Conservation (phyloP, 306 rosid species). For the Purshia tridentata region DNA sequence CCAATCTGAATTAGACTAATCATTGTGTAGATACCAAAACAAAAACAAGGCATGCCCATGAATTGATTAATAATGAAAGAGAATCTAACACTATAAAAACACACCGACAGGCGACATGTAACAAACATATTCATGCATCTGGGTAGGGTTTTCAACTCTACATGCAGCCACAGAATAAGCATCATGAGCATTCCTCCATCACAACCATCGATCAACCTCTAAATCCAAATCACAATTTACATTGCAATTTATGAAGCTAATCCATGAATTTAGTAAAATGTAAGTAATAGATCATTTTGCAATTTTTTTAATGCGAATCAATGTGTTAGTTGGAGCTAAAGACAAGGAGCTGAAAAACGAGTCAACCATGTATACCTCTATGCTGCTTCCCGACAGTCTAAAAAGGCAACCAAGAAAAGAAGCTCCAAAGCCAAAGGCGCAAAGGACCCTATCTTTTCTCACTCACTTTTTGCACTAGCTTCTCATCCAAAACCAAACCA, state of each 20-base stretch:
- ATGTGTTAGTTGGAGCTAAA: background rate
- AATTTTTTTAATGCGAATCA: background rate
- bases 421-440: constrained; percentile 11
- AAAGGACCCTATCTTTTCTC: background rate
- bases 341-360: background rate
- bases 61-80: constrained; percentile 4
- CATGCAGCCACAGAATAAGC: background rate
- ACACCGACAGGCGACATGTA: background rate
- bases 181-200: background rate
- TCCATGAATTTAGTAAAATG: background rate
- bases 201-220: background rate
- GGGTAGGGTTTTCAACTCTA: background rate
- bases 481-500: constrained; percentile 33
- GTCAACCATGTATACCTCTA: constrained; percentile 12
- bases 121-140: background rate
- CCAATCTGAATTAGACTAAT: background rate
- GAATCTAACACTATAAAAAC: background rate
- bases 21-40: background rate
- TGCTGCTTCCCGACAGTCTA: constrained; percentile 32
- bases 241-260: background rate
- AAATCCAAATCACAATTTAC: too few relatives aligned
- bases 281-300: background rate
- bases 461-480: constrained; percentile 20
- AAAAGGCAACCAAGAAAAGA: constrained; percentile 33
- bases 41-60: background rate